phyloP scores from a whole-genome alignment of 75 land plant genomes.

The Sequoiadendron giganteum region DNA sequence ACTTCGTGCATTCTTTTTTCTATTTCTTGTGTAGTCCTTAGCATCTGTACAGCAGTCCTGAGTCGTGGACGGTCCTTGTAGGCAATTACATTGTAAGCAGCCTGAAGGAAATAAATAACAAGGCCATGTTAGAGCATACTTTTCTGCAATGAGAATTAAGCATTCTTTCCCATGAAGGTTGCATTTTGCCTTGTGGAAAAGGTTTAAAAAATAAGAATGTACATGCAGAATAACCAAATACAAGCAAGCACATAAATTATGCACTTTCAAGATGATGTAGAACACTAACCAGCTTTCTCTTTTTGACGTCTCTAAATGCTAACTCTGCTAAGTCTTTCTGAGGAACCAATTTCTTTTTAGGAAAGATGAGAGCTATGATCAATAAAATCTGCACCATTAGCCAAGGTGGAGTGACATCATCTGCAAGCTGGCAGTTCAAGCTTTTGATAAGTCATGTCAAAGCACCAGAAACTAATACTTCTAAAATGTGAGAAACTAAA shows the following conservation, averaged over 20 bases:
- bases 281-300: slow-evolving; percentile 68
- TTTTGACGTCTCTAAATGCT: slow-evolving; percentile 75
- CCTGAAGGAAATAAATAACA: slow-evolving; percentile 28
- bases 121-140: background rate
- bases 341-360: slow-evolving; percentile 79
- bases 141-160: background rate
- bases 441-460: too few relatives aligned
- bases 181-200: background rate
- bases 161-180: background rate
- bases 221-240: background rate
- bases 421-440: slow-evolving; percentile 61
- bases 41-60: slow-evolving; percentile 71
- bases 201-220: background rate
- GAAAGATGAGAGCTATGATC: slow-evolving; percentile 60
- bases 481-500: background rate
- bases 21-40: slow-evolving; percentile 77
- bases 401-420: slow-evolving; percentile 82
- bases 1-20: slow-evolving; percentile 66
- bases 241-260: slow-evolving; percentile 1
- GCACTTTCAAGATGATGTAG: background rate
- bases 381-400: slow-evolving; percentile 53
- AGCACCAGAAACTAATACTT: background rate
- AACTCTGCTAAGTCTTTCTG: slow-evolving; percentile 79
- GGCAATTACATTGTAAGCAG: slow-evolving; percentile 69
- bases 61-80: slow-evolving; percentile 64